Evolutionary conservation across 495 filamentous ascomycete species (phyloP).

Genomic region (Aspergillus steynii): DNA sequence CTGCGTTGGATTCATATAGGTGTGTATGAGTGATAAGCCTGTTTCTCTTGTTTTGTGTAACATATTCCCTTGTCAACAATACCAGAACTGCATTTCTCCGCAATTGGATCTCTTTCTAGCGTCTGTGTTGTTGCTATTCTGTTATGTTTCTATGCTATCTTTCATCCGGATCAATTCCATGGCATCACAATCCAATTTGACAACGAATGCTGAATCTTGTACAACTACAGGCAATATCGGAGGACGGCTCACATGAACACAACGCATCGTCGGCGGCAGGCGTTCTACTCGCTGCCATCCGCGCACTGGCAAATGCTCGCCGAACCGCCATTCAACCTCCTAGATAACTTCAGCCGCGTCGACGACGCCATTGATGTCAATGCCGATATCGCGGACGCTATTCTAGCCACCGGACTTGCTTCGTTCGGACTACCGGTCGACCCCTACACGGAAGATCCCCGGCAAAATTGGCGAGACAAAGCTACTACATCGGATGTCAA

Average conservation of each 20-base stretch:
- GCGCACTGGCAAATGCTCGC: constrained; percentile 80
- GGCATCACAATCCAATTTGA: too few species aligned
- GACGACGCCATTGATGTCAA: constrained; percentile 90
- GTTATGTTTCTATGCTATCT: background rate
- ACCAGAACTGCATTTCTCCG: background rate
- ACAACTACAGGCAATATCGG: constrained; percentile 70
- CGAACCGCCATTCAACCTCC: constrained; percentile 74
- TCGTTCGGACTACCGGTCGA: constrained; percentile 57
- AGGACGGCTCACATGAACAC: constrained; percentile 78
- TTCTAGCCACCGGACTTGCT: constrained; percentile 64
- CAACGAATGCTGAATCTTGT: background rate
- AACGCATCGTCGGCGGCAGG: constrained; percentile 83
- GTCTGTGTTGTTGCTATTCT: background rate
- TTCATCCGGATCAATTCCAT: background rate
- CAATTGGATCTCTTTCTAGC: background rate
- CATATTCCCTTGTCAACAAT: background rate
- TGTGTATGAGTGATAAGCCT: constrained; percentile 45
- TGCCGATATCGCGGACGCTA: constrained; percentile 76
- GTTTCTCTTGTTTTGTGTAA: background rate
- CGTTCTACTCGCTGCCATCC: constrained; percentile 87
- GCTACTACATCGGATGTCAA: constrained; percentile 73
- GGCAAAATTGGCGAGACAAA: constrained; percentile 60
- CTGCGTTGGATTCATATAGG: constrained; percentile 83
- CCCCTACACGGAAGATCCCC: constrained; percentile 32
- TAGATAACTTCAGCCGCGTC: constrained; percentile 71